These are phyloP conservation scores for Xylaria palmicola DNA, from an alignment of 495 filamentous ascomycete species.

Conservation along the genomic window DNA sequence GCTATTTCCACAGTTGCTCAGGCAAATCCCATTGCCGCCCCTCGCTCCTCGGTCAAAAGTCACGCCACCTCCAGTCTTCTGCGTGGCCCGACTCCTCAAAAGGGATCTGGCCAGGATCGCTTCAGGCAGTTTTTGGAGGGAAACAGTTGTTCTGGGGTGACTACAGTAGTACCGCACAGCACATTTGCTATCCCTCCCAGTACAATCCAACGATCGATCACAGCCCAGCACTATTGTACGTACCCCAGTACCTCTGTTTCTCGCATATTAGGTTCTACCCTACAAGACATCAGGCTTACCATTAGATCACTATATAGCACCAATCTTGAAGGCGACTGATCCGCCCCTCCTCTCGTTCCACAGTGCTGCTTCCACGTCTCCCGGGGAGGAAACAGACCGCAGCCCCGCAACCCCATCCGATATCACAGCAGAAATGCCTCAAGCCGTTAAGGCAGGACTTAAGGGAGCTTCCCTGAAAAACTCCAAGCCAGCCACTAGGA, in stretches of 20 bases:
- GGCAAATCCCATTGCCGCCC: neutral
- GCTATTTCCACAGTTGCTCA: neutral
- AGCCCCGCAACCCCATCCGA: neutral
- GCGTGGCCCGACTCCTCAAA: slow-evolving; percentile 10
- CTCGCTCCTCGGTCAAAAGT: neutral
- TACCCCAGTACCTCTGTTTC: neutral
- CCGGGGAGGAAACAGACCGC: neutral
- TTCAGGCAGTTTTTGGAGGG: slow-evolving; percentile 13
- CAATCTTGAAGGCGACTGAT: neutral
- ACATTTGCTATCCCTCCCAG: neutral
- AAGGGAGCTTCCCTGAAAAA: neutral
- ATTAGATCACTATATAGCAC: neutral
- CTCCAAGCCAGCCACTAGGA: neutral
- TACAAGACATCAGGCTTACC: neutral
- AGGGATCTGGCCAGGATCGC: slow-evolving; percentile 19
- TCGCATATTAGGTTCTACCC: neutral
- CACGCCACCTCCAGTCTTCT: neutral
- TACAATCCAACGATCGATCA: neutral
- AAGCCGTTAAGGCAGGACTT: neutral
- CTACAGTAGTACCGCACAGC: neutral
- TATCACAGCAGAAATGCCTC: neutral
- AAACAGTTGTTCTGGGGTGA: neutral
- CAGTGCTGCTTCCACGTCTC: neutral
- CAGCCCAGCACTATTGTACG: neutral
- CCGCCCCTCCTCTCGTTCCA: neutral